Evolutionary conservation across 306 rosid genomes (phyloP), one percentile per base, ranked within the genome.

Genomic region (Spatholobus suberectus): DNA sequence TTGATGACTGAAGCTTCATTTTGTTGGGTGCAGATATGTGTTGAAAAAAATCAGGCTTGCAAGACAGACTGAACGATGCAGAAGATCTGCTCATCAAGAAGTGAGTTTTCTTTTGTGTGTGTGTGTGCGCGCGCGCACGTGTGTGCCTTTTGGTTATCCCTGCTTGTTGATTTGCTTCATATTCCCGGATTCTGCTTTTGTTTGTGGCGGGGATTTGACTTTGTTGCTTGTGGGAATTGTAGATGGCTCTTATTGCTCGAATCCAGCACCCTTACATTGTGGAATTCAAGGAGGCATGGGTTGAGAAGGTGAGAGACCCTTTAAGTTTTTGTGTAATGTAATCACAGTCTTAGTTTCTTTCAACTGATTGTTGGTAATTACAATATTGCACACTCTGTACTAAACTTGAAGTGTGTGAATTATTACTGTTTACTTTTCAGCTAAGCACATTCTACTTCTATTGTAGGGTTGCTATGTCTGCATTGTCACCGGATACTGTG

Each of bases 71-170:
- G 99, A 96, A 59, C 83, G 98, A 46, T 96, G 99, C 81, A 91
- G 99, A 84, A 87, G 95, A 90, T 96, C 99, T 84, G 98, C 99
- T 84, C 99, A 96, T 91, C 99, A 96, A 85, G 99, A 96, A 94
- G 99, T 94, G 52, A 43, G 47, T 82, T 82, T 75, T n/a, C 27
- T 46, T 43, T 51, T n/a, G 0, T 0, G 1, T 10, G 9, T 14
- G 6, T 37, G 6, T 37, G 41, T 37, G 8, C 8, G 41, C 8
- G 41, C 4, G 41, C 6, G 41, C 3, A 44, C 32, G 44, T 63
- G 23, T 7, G 32, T 7, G 59, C 20, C 2, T 55, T 83, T 46
- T 75, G 12, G 37, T 52, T 68, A 65, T 63, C 77, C 14, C 24
- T 67, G 65, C 54, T 44, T 75, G 76, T 82, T 62, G 73, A 79